These are phyloP conservation scores for Wickerhamiella hasegawae DNA, from an alignment of 805 yeast species.

Conservation along the genomic window DNA sequence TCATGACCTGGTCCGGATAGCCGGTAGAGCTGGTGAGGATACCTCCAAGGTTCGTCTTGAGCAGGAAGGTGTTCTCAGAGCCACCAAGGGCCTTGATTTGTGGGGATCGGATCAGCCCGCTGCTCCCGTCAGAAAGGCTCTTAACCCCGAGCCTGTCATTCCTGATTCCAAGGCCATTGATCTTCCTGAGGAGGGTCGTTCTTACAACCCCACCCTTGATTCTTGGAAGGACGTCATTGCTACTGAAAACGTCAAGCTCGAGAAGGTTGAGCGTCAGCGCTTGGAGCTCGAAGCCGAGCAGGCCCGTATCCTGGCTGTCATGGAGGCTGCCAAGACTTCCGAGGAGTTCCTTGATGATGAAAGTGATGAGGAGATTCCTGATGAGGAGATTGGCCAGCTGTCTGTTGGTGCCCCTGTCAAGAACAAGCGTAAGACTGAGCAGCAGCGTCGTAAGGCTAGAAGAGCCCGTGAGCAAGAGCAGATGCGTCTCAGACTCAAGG, in stretches of 20 bases:
- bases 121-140: constrained; percentile 1
- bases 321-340: constrained; percentile 31
- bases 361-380: constrained; percentile 18
- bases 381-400: constrained; percentile 22
- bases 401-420: constrained; percentile 60
- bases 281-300: constrained; percentile 45
- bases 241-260: constrained; percentile 50
- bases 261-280: constrained; percentile 48
- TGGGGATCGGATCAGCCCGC: constrained; percentile 39
- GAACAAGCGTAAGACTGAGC: constrained; percentile 55
- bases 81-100: constrained; percentile 37
- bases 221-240: constrained; percentile 65
- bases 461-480: constrained; percentile 30
- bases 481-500: constrained; percentile 24
- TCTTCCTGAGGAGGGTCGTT: constrained; percentile 71
- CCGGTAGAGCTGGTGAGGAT: constrained; percentile 52
- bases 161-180: constrained; percentile 19
- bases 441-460: constrained; percentile 61
- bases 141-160: constrained; percentile 13
- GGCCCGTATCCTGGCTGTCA: constrained; percentile 46
- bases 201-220: constrained; percentile 78
- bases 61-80: constrained; percentile 45
- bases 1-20: constrained; percentile 49
- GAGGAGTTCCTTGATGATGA: constrained; percentile 10
- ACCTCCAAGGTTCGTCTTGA: constrained; percentile 28